phyloP scores from a whole-genome alignment of 345 rosid species.

The Sonneratia caseolaris region DNA sequence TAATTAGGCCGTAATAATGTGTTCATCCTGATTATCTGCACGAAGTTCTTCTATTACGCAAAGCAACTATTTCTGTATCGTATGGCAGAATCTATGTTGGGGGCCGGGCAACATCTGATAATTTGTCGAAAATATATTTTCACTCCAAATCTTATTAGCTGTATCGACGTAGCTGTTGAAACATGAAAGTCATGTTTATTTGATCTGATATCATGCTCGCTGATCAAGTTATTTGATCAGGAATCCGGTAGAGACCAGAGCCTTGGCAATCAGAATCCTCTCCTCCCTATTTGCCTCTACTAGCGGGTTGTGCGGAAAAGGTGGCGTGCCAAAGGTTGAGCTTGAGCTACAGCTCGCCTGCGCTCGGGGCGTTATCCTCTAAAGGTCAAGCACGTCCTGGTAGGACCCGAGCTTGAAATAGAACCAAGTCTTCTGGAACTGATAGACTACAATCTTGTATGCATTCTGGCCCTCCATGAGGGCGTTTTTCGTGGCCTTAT shows the following conservation, averaged over 20 bases:
- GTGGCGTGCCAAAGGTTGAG: not conserved
- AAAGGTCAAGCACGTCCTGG: not conserved
- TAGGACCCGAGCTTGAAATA: not conserved
- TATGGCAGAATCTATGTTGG: no score
- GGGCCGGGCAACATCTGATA: no score
- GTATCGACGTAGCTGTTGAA: no score
- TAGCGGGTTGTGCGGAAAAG: not conserved
- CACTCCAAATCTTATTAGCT: no score
- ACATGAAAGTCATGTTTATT: no score
- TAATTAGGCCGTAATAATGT: no score
- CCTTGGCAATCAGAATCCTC: not conserved
- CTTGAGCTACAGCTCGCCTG: not conserved
- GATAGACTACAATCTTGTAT: not conserved
- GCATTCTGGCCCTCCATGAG: not conserved
- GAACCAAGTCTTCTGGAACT: no score
- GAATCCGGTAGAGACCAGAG: not conserved
- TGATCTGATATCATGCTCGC: not conserved
- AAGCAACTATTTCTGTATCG: no score
- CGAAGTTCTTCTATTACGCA: no score
- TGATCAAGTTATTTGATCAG: not conserved
- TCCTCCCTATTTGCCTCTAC: not conserved
- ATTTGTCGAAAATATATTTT: no score
- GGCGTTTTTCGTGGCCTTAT: not conserved
- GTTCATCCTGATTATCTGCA: no score
- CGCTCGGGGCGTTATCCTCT: not conserved